These are phyloP conservation scores for Dioszegia crocea DNA, from an alignment of 768 basidiomycete species.

Conservation along the genomic window DNA sequence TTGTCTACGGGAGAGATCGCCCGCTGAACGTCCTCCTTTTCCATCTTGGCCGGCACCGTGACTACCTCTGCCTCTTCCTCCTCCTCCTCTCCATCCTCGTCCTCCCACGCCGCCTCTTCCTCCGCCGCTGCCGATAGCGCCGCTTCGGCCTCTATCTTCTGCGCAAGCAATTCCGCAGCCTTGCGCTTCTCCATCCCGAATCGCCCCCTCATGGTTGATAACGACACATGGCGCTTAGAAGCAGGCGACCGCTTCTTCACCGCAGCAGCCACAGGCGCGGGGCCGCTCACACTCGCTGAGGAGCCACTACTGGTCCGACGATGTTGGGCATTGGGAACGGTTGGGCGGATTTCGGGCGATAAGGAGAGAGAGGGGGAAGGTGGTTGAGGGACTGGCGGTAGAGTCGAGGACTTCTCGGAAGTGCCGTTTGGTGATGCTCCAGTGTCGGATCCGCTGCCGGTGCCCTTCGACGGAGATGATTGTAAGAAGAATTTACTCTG, in stretches of 20 bases:
- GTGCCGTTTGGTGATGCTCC: neutral
- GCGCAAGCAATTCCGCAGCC: slow-evolving; percentile 38
- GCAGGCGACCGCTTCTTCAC: slow-evolving; percentile 2
- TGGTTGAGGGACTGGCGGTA: neutral
- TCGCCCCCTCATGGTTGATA: slow-evolving; percentile 45
- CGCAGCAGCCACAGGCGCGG: neutral
- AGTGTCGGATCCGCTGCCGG: slow-evolving; percentile 31
- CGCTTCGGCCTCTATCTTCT: slow-evolving; percentile 13
- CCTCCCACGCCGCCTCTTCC: slow-evolving; percentile 45
- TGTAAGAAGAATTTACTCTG: slow-evolving; percentile 48
- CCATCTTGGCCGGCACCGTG: too few relatives aligned
- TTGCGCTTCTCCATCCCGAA: slow-evolving; percentile 42
- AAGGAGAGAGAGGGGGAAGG: slow-evolving; percentile 10
- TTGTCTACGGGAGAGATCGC: too few relatives aligned
- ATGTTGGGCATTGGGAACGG: neutral
- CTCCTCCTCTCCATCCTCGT: slow-evolving; percentile 32
- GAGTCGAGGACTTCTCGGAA: neutral
- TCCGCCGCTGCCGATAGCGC: neutral
- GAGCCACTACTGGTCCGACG: slow-evolving; percentile 6
- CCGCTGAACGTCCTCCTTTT: neutral
- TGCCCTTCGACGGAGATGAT: slow-evolving; percentile 30
- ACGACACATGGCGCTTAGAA: slow-evolving; percentile 36
- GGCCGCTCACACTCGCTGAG: neutral
- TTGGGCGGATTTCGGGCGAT: neutral
- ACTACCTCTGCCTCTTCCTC: slow-evolving; percentile 17